Base-by-base conservation (phyloP, 2,329 filamentous ascomycete genomes). In the Boeremia lycopersici region DNA sequence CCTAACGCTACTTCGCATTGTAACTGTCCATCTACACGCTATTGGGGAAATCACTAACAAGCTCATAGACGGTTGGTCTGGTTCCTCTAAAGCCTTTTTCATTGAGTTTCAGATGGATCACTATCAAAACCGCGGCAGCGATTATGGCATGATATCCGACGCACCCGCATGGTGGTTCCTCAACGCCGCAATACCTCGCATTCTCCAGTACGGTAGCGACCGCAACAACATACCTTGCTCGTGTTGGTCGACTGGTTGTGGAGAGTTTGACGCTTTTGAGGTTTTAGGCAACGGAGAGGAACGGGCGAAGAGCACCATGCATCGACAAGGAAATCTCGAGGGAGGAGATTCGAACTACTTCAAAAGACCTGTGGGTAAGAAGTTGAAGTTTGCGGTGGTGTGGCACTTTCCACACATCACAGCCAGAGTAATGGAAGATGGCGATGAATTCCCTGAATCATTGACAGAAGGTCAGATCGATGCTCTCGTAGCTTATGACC, bases 111-210 rank as follows among this genome's bases (percentile, higher is more conserved):
- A 79, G 50, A 93, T 93, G 89, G 74, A 78, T 53, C 70, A 74
- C 53, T 65, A 71, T 42, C 60, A 70, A 36, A 75, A 74, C 40
- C 44, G 52, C n/a, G 65, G 65, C 38, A 61, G 36, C 2, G 67
- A 72, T 31, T 65, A 72, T 55, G 71, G 72, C 8, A 56, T 69
- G 25, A 83, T 86, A 67, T 78, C 72, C 36, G 85, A 92, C 74
- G 89, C 89, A 82, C 89, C 89, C 8, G 86, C 89, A 36, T 82
- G 88, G 73, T 93, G 90, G 90, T 78, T 88, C 44, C 83, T 93
- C 56, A 93, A 93, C 75, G 86, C 84, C 15, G 81, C 84, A 56
- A 90, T 93, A 57, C 85, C 89, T 25, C 86, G 86, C 56, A 86
- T 87, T 5, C 77, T 82, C 5, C 89, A 92, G 73, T 92, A 92